Evolutionary conservation across 1,284 basidiomycete species (phyloP).

Genomic region (Phellinidium pouzarii): DNA sequence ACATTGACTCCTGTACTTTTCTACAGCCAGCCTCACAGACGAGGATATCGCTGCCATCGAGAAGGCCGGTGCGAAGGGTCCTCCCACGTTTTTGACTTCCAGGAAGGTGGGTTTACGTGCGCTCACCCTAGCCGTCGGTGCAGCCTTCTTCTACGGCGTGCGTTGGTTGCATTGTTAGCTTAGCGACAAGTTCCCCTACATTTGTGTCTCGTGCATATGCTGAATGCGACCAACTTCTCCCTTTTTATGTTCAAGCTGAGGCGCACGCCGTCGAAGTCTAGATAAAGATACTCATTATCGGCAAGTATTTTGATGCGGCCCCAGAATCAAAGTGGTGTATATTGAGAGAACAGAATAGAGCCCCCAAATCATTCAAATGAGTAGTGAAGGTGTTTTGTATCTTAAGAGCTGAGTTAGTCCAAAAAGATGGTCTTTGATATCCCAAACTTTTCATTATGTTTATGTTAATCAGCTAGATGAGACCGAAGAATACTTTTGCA

Average conservation of each 20-base stretch:
- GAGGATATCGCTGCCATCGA: conserved; percentile 39
- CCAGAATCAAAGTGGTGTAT: too few species aligned
- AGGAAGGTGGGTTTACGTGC: background rate
- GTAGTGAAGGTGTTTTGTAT: too few species aligned
- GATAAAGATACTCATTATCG: too few species aligned
- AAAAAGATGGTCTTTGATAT: background rate
- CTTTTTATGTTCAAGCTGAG: background rate
- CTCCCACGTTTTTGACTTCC: conserved; percentile 6
- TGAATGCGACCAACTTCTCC: background rate
- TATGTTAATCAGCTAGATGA: too few species aligned
- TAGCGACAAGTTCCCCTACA: background rate
- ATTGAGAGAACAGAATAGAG: too few species aligned
- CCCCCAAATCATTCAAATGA: too few species aligned
- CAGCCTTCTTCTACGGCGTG: background rate
- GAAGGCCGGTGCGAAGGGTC: conserved; percentile 32
- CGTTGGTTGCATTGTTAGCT: background rate
- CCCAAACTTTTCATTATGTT: background rate
- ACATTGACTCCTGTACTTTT: conserved; percentile 3
- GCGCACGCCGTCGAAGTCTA: too few species aligned
- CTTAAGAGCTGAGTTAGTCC: too few species aligned
- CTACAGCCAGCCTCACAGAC: conserved; percentile 28
- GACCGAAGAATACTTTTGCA: too few species aligned
- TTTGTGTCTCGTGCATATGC: background rate
- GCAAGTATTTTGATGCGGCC: too few species aligned
- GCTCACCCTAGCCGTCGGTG: background rate